These are phyloP conservation scores for Sphaerosporella brunnea DNA, from an alignment of 495 filamentous ascomycete species.

Conservation along the genomic window DNA sequence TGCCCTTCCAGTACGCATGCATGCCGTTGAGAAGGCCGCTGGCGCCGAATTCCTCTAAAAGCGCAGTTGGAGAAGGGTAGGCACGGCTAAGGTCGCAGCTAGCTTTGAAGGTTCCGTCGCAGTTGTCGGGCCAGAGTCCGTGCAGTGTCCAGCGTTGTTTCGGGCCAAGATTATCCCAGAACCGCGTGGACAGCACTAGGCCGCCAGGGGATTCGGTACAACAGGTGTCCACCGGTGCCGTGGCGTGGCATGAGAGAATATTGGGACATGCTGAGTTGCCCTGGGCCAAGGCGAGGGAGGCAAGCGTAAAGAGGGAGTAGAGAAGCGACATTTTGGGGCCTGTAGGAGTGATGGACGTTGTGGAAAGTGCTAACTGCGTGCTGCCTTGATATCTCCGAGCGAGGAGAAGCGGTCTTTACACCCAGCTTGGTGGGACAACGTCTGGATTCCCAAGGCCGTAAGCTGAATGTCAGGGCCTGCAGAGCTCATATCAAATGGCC, in stretches of 20 bases:
- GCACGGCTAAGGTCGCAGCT: conserved; percentile 44
- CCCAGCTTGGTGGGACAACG: no score
- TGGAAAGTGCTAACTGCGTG: no score
- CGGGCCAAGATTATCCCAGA: conserved; percentile 67
- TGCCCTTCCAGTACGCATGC: conserved; percentile 61
- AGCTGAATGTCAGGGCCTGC: no score
- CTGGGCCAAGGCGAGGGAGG: conserved; percentile 1
- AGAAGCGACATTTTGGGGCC: no score
- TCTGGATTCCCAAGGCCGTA: no score
- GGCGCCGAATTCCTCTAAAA: conserved; percentile 44
- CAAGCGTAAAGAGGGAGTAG: background rate
- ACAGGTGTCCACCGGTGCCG: conserved; percentile 37
- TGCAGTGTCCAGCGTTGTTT: conserved; percentile 72
- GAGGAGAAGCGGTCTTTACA: no score
- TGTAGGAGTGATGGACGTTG: no score
- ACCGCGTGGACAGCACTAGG: conserved; percentile 63
- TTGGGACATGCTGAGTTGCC: background rate
- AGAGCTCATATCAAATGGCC: no score
- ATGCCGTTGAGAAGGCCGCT: conserved; percentile 50
- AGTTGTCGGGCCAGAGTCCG: conserved; percentile 85
- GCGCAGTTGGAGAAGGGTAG: conserved; percentile 53
- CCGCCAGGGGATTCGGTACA: conserved; percentile 75
- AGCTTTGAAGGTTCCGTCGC: conserved; percentile 58
- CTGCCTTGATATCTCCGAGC: no score
- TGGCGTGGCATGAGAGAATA: background rate